Base-by-base conservation (phyloP, 148 eudicot species). In the Vaccinium darrowii region DNA sequence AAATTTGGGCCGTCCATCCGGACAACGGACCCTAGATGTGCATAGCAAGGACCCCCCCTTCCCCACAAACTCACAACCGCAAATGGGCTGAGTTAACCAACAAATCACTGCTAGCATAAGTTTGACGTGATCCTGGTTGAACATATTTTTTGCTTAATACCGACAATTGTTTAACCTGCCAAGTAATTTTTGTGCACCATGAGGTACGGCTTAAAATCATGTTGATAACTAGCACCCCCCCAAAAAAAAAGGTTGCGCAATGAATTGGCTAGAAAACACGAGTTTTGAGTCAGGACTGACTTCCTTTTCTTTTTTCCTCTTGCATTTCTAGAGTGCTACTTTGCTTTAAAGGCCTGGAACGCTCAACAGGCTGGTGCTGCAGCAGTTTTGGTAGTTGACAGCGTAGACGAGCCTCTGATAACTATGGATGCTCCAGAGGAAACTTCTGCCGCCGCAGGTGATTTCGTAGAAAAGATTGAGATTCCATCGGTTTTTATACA, bases 341-440 rank as follows among this genome's bases (percentile, higher is more conserved):
- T 97, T 86, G 99, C 98, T 10, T 81, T 90, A 81, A 97, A 97
- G 89, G 96, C 91, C 49, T 97, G 98, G 98, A 93, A 97, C 76
- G 99, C 90, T 73, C 99, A 97, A 84, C 95, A 94, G 84, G 99
- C 98, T 3, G 98, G 99, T 21, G 99, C 98, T 52, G 95, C 96
- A 56, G 98, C 98, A 7, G 92, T 94, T 25, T 81, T 97, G 85
- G 98, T 97, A 8, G 94, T 92, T 25, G 98, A 97, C 79, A 88
- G 50, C 88, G 78, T 90, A 16, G 96, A 94, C 16, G 99, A 94
- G 87, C 94, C 96, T 69, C 86, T 97, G 43, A 88, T 97, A 86
- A 97, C 99, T 33, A 97, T 97, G 99, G 99, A 97, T 82, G 91
- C 98, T 43, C 99, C 98, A 0, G 96, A 92, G 72, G 93, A 88